Evolutionary conservation across 495 filamentous ascomycete species (phyloP).

Genomic region (Penicillium herquei): DNA sequence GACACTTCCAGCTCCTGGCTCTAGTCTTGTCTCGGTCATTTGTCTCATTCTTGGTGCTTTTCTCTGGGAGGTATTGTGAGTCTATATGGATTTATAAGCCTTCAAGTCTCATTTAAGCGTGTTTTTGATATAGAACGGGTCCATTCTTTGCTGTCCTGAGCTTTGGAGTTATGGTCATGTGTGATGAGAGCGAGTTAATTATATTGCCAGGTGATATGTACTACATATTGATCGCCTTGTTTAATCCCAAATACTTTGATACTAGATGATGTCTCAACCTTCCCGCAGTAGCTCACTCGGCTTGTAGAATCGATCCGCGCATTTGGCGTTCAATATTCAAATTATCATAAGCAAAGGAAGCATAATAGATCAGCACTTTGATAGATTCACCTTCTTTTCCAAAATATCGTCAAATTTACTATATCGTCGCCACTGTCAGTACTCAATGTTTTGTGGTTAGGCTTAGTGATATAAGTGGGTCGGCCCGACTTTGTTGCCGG

Average conservation of each 20-base stretch:
- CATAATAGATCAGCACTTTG: no score
- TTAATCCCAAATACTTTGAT: no score
- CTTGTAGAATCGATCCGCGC: no score
- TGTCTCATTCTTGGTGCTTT: conserved; percentile 1
- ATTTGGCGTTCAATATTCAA: no score
- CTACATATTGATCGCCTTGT: neutral
- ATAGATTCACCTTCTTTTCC: no score
- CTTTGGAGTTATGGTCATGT: conserved; percentile 15
- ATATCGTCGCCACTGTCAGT: no score
- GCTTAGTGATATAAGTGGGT: neutral
- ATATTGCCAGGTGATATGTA: conserved; percentile 8
- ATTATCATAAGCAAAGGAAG: no score
- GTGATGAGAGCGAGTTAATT: conserved; percentile 23
- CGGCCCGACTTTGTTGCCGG: neutral
- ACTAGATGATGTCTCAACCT: no score
- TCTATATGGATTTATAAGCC: neutral
- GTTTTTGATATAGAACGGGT: neutral
- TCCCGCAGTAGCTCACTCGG: no score
- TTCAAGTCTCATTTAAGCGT: neutral
- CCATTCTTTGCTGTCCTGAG: conserved; percentile 10
- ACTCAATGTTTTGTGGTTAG: no score
- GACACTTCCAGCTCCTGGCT: conserved; percentile 1
- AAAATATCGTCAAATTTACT: no score
- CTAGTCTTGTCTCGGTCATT: conserved; percentile 1
- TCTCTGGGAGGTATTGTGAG: conserved; percentile 2